Conservation (phyloP, 2,329 filamentous ascomycete species). For the Lithohypha guttulata region DNA sequence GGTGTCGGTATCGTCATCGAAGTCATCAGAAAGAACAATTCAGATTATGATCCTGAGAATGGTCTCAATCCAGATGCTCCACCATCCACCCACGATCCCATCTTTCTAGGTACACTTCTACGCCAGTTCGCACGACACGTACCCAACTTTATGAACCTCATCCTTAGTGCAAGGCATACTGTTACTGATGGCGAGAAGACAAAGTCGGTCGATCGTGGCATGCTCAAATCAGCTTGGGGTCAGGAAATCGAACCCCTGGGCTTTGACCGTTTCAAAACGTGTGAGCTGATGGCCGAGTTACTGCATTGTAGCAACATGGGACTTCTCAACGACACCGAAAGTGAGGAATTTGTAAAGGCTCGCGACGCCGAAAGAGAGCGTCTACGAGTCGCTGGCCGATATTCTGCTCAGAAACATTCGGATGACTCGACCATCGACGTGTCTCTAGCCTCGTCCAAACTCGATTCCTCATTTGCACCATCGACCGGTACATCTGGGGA, state of each 20-base stretch:
- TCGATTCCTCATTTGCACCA: constrained; percentile 28
- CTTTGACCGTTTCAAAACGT: constrained; percentile 97
- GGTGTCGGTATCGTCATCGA: constrained; percentile 97
- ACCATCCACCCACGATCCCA: constrained; percentile 80
- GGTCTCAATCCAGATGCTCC: constrained; percentile 66
- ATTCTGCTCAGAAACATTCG: constrained; percentile 37
- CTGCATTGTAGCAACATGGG: constrained; percentile 99
- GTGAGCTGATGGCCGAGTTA: constrained; percentile 94
- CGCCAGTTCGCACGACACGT: constrained; percentile 83
- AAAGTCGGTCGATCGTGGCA: constrained; percentile 57
- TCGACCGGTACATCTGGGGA: constrained; percentile 45
- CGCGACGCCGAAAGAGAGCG: constrained; percentile 74
- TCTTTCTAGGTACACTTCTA: constrained; percentile 84
- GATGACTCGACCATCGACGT: constrained; percentile 47
- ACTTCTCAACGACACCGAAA: constrained; percentile 79
- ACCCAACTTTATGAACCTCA: constrained; percentile 84
- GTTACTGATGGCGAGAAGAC: constrained; percentile 46
- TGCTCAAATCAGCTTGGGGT: constrained; percentile 78
- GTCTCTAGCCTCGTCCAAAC: constrained; percentile 37
- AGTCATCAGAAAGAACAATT: constrained; percentile 98
- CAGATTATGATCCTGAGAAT: constrained; percentile 92
- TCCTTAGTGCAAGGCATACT: constrained; percentile 59
- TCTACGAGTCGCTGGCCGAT: constrained; percentile 64
- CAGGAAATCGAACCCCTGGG: constrained; percentile 84
- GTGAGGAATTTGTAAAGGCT: constrained; percentile 71